Base-by-base conservation (phyloP, 371 early-diverging fungal species). In the Coemansia sp. region DNA sequence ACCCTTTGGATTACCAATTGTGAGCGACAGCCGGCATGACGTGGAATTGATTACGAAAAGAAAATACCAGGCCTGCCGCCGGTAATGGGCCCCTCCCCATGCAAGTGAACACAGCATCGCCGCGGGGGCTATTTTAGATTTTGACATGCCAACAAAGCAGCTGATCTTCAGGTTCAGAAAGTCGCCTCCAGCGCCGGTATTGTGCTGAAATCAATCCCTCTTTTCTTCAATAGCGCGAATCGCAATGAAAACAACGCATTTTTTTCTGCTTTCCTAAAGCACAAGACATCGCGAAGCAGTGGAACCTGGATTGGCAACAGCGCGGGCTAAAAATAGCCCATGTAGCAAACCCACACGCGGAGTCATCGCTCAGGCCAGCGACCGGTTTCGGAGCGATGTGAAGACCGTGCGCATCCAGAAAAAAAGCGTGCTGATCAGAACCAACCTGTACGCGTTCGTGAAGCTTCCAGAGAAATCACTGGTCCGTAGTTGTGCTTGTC, bases 1-100 rank as follows among this genome's bases (percentile, higher is more conserved):
- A 45, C 57, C 47, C 36, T 45, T 13, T n/a, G 57, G 57, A 57
- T 57, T 57, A 57, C 57, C 57, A 57, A 41, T 41, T 57, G 54
- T 54, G 54, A 54, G 16, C 14, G 26, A 32, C 54, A 39, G 20
- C 54, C 26, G 26, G 26, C 26, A 54, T 54, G 52, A 52, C 52
- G 13, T 38, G 54, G 54, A n/a, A 20, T 54, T 38, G 35, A 57
- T 57, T 56, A 11, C 34, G n/a, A 40, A 56, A 56, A 56, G 20
- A 56, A 42, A 42, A 32, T 13, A 26, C 30, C 43, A 30, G 43
- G 43, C 14, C 31, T 57, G 57, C 57, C 43, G 36, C 57, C 35
- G 57, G 57, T 45, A 45, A 42, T 32, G 34, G 13, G 20, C 35
- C 52, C 14, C 16, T n/a, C 11, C 40, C 39, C 20, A 20, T 20